These are phyloP conservation scores for Boletus pseudo-olivaceus DNA, from an alignment of 768 basidiomycete species.

Conservation along the genomic window DNA sequence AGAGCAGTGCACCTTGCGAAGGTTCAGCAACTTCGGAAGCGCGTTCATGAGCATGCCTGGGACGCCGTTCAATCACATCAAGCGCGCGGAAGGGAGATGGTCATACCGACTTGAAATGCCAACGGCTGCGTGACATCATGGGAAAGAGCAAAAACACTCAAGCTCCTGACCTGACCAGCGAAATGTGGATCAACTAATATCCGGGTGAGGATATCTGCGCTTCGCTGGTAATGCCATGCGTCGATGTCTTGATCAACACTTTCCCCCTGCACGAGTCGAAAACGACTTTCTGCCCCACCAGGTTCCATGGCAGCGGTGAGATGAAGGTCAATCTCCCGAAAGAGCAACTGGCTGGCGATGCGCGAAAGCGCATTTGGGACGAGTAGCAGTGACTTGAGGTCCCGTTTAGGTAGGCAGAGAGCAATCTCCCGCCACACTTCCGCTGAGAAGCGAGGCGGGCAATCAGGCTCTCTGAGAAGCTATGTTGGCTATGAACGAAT, in stretches of 20 bases:
- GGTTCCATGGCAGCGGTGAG: slow-evolving; percentile 42
- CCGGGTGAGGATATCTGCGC: slow-evolving; percentile 66
- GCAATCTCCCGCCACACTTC: slow-evolving; percentile 76
- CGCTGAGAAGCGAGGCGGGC: slow-evolving; percentile 53
- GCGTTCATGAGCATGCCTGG: slow-evolving; percentile 68
- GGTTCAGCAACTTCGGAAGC: slow-evolving; percentile 56
- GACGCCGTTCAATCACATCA: not conserved
- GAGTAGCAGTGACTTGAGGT: slow-evolving; percentile 60
- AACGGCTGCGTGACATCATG: slow-evolving; percentile 47
- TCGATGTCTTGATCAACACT: slow-evolving; percentile 36
- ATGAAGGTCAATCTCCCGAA: slow-evolving; percentile 60
- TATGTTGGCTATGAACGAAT: slow-evolving; percentile 7
- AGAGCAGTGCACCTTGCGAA: slow-evolving; percentile 60
- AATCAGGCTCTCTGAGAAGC: slow-evolving; percentile 37
- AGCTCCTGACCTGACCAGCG: slow-evolving; percentile 52
- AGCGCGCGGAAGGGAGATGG: not conserved
- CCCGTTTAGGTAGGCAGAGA: slow-evolving; percentile 55
- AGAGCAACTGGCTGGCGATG: slow-evolving; percentile 65
- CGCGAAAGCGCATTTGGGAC: slow-evolving; percentile 66
- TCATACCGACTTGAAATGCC: slow-evolving; percentile 62
- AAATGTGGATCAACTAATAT: slow-evolving; percentile 60
- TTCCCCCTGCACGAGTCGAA: slow-evolving; percentile 13
- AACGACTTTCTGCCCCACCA: slow-evolving; percentile 8
- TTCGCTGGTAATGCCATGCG: slow-evolving; percentile 52
- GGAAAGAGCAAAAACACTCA: slow-evolving; percentile 55